Conservation (phyloP, 1,284 basidiomycete species). For the Microbotryomycetes sp. region DNA sequence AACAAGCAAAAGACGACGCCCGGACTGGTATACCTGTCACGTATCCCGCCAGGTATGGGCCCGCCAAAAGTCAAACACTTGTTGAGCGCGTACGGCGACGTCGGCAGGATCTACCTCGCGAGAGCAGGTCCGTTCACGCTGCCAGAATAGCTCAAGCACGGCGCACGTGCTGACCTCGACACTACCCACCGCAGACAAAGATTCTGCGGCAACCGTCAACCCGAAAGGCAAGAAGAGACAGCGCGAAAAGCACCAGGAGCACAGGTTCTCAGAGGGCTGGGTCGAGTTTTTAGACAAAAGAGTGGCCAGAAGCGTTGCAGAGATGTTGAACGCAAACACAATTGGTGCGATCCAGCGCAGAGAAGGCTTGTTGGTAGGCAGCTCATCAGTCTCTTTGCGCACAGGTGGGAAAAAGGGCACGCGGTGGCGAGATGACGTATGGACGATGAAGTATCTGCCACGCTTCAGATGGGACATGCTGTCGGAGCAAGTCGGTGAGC, state of each 20-base stretch:
- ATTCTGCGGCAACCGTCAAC: constrained; percentile 35
- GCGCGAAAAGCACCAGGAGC: constrained; percentile 56
- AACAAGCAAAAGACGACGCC: constrained; percentile 41
- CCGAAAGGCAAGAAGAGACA: constrained; percentile 68
- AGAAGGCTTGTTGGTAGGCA: neutral
- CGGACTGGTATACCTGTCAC: constrained; percentile 88
- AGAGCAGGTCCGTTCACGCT: constrained; percentile 19
- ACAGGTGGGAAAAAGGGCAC: constrained; percentile 75
- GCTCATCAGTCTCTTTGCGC: neutral
- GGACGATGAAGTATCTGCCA: constrained; percentile 99
- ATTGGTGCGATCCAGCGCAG: constrained; percentile 49
- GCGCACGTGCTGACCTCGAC: constrained; percentile 46
- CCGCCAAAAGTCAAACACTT: constrained; percentile 92
- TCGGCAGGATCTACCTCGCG: constrained; percentile 37
- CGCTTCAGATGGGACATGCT: constrained; percentile 99
- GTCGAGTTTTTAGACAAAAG: constrained; percentile 94
- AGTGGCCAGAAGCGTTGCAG: constrained; percentile 80
- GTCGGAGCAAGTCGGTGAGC: constrained; percentile 92
- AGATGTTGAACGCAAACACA: constrained; percentile 90
- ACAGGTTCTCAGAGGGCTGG: constrained; percentile 90
- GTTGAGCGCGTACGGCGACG: constrained; percentile 40
- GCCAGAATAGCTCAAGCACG: too few relatives aligned
- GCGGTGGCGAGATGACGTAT: constrained; percentile 91
- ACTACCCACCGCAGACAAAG: constrained; percentile 11
- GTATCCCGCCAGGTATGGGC: constrained; percentile 98